These are phyloP conservation scores for Abortiporus biennis DNA, from an alignment of 1,284 basidiomycete species.

Conservation along the genomic window DNA sequence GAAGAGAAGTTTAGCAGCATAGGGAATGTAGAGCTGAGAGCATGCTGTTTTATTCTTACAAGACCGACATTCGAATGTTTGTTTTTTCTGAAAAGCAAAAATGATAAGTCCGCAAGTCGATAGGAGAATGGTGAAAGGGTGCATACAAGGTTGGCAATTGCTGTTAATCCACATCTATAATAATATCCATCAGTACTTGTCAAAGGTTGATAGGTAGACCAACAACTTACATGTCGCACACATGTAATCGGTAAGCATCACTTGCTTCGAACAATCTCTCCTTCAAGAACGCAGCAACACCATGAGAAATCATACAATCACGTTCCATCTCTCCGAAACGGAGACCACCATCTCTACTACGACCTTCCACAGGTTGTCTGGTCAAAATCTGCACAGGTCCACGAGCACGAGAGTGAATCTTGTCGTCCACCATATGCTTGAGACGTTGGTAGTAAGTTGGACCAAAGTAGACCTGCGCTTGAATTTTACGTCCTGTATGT, in stretches of 20 bases:
- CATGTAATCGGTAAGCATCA: constrained; percentile 93
- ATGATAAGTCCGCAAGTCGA: constrained; percentile 3
- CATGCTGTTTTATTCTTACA: constrained; percentile 95
- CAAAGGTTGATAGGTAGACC: background rate
- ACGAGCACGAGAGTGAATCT: constrained; percentile 96
- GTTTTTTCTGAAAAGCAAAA: constrained; percentile 69
- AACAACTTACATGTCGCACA: constrained; percentile 83
- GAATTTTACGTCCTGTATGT: constrained; percentile 94
- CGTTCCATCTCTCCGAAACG: constrained; percentile 99
- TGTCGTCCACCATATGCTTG: constrained; percentile 99
- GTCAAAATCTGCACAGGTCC: constrained; percentile 98
- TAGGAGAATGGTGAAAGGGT: background rate
- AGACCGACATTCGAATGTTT: constrained; percentile 84
- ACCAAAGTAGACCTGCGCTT: constrained; percentile 97
- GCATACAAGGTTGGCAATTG: constrained; percentile 86
- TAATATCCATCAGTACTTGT: constrained; percentile 9
- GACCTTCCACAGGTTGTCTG: constrained; percentile 98
- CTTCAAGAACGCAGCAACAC: constrained; percentile 96
- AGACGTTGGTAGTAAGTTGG: constrained; percentile 99
- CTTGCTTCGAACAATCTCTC: constrained; percentile 91
- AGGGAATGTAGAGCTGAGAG: constrained; percentile 88
- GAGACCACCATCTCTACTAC: constrained; percentile 96
- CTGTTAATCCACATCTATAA: constrained; percentile 83
- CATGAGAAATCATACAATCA: constrained; percentile 99
- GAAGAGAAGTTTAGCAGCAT: constrained; percentile 89